Evolutionary conservation across 2,329 filamentous ascomycete species (phyloP).

Genomic region (Ceratocystis eucalypticola): DNA sequence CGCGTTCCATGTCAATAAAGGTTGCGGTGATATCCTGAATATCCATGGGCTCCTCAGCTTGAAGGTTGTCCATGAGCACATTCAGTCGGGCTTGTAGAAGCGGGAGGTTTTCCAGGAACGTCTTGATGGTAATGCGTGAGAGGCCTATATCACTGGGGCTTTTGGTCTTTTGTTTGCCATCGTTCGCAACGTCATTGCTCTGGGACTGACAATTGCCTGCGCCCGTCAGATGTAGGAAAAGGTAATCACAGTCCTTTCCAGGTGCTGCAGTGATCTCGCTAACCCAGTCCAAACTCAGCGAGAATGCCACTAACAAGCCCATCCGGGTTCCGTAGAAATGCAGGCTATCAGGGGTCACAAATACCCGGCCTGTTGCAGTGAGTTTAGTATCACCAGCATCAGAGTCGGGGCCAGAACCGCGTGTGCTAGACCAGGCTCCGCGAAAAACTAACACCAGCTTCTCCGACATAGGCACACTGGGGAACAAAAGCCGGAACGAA

Average conservation of each 20-base stretch:
- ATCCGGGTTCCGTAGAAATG: conserved; percentile 97
- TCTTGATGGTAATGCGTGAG: conserved; percentile 73
- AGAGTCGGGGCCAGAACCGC: conserved; percentile 29
- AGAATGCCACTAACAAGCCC: conserved; percentile 74
- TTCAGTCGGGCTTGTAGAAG: conserved; percentile 75
- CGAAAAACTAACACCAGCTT: conserved; percentile 85
- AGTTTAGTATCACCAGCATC: conserved; percentile 28
- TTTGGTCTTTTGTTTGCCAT: neutral
- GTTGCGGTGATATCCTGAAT: conserved; percentile 57
- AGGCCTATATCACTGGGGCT: conserved; percentile 36
- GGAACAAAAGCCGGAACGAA: conserved; percentile 86
- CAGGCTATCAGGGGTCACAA: conserved; percentile 73
- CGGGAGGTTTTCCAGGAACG: conserved; percentile 76
- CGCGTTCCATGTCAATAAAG: conserved; percentile 61
- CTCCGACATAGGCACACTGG: conserved; percentile 60
- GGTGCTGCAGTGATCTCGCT: conserved; percentile 78
- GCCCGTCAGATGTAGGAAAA: conserved; percentile 56
- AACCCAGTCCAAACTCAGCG: conserved; percentile 60
- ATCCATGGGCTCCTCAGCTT: conserved; percentile 54
- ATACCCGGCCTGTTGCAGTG: conserved; percentile 57
- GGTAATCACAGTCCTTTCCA: conserved; percentile 83
- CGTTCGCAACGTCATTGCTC: neutral
- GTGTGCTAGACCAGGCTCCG: conserved; percentile 59
- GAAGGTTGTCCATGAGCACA: conserved; percentile 67
- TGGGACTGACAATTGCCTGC: conserved; percentile 24